Evolutionary conservation across 495 filamentous ascomycete genomes (phyloP), one percentile per base, ranked within the genome.

Genomic region (Lasiosphaeriaceae sp.): DNA sequence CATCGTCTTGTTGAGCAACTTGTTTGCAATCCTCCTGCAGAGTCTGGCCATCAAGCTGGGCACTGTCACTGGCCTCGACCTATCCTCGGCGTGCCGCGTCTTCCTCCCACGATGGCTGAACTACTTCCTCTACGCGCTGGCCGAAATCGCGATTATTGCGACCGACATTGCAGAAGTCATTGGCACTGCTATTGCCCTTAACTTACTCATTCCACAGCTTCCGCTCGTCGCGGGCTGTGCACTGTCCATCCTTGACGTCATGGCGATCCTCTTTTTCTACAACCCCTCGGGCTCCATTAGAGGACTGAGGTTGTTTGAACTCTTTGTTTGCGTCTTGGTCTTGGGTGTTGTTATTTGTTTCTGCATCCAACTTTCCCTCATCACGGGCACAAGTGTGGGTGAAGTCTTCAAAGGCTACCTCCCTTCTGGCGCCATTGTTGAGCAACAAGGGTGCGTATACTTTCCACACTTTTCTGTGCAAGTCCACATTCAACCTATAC

Each of bases 341-440:
- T 67, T 96, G 24, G 90, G 86, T 7, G 92, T 96, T 0, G 90
- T 92, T 16, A 70, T 92, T n/a, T 95, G 90, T 72, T 96, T 96
- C 68, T 91, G 89, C 67, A 88, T 95, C 56, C 88, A 96, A 67
- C 84, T 96, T 21, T 89, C 88, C 4, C 77, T 90, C 56, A 90
- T 96, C 66, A 74, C 81, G 50, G 70, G 81, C 56, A 86, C 87
- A 24, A 80, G 80, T 2, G 75, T 89, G 19, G 88, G 87, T 1
- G 83, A 90, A 47, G 90, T 96, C 9, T 91, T 96, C 71, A 70
- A 74, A 26, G 92, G 92, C n/a, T 96, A 89, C 65, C 70, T 95
- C 16, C 92, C 92, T 9, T 93, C 87, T 5, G 74, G 81, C 39
- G 82, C 86, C 11, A 76, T 96, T n/a, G 80, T 93, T 16, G 71